Base-by-base conservation (phyloP, 768 basidiomycete species). In the Leccinum disarticulatum region DNA sequence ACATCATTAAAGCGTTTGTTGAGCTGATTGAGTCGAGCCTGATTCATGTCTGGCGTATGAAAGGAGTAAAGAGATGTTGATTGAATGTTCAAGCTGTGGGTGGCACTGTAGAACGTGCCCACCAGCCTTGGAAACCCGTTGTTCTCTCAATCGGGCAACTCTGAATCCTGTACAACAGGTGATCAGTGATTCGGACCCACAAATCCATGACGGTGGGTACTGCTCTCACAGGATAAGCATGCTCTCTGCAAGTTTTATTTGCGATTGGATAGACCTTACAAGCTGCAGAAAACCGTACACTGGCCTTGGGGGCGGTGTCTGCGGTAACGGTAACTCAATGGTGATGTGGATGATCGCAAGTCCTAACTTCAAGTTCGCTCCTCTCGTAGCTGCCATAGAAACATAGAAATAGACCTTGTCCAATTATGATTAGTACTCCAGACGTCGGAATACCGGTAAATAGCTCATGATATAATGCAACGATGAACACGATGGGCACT, bases 1-100 rank as follows among this genome's bases (percentile, higher is more conserved):
- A 80, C 61, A 33, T 68, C 57, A 17, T 76, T 54, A 35, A 81
- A 76, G 10, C 71, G 66, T 61, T 71, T 78, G 30, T 68, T 69
- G 27, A 83, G 75, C 15, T 64, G 72, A 4, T 54, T 55, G 27
- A 22, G 3, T 15, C 68, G 68, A 54, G 56, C n/a, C 28, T 61
- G 61, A 19, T 15, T 62, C 68, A 70, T 69, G 17, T 27, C n/a
- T 3, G 15, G 11, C 11, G 31, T 8, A 38, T 11, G 4, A 25
- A 55, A 52, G 43, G 6, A 46, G 28, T 17, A 31, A n/a, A 14
- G 14, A 27, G 27, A 47, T 25, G 38, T 9, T 41, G 38, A 4
- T 9, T 41, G 38, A 4, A 10, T 31, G 31, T 31, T 31, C 31
- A 31, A 31, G 31, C 31, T 31, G 31, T 31, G 31, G 31, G 31